Evolutionary conservation across 768 basidiomycete genomes (phyloP), one percentile per base, ranked within the genome.

Genomic region (Lactarius sp.): DNA sequence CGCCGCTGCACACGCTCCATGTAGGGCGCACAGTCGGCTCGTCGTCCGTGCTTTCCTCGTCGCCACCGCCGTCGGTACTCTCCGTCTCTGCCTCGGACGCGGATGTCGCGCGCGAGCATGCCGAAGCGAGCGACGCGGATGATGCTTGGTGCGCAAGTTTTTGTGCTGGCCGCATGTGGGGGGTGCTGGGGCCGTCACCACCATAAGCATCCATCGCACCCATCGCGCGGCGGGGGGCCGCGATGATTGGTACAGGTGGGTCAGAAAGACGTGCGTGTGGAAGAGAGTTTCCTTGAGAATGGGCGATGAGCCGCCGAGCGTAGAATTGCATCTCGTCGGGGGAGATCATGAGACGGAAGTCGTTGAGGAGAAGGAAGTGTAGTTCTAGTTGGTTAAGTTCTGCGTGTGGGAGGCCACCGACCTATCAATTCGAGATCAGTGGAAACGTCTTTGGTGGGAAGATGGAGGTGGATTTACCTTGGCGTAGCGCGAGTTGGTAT

Each of bases 401-500:
- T 41, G 87, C 79, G 62, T 92, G 85, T 0, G 97, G 97, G 0
- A 99, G 83, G 31, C 97, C 97, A 49, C 97, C 97, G 65, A 99
- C 96, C 94, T 95, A 69, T 9, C 59, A 41, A 60, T 65, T 51
- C 53, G 56, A 49, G 56, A 36, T 64, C 53, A 59, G 37, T 6
- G 22, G 49, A 52, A 18, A 27, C 1, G 47, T 51, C 47, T 37
- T 44, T 47, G 60, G 56, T 10, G 47, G 6, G 50, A 67, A 66
- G 54, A 18, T 56, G 56, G 52, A 41, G 52, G 42, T 46, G 41
- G 51, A 76, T 83, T 33, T 61, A 92, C 94, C 85, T 98, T 99
- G 58, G 97, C 97, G 73, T 99, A 99, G 36, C 96, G 83, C 9
- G 96, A 97, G 70, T 99, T 99, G 16, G 97, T 98, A 76, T 99